These are phyloP conservation scores for Aspergillus candidus DNA, from an alignment of 2,329 filamentous ascomycete species.

Conservation along the genomic window DNA sequence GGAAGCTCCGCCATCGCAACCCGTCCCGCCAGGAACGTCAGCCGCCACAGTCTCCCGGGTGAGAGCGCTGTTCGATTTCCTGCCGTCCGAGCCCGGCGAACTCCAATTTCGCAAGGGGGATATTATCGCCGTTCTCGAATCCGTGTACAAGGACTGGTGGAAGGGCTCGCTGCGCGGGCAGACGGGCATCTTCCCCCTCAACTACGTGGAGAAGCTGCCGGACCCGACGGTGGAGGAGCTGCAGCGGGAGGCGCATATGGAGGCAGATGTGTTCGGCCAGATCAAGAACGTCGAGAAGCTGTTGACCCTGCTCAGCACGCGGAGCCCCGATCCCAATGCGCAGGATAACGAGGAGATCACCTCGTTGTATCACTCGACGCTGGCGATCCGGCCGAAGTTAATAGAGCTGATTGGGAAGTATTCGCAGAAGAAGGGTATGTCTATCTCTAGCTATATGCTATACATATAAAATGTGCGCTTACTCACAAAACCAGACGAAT, in stretches of 20 bases:
- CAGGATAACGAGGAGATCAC: constrained; percentile 98
- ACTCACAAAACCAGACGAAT: constrained; percentile 63
- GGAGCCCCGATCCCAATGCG: constrained; percentile 69
- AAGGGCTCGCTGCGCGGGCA: constrained; percentile 89
- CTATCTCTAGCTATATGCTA: not conserved
- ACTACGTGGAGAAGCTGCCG: constrained; percentile 95
- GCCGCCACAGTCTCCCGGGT: constrained; percentile 94
- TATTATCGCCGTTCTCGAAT: constrained; percentile 93
- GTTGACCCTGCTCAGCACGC: constrained; percentile 83
- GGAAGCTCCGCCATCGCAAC: constrained; percentile 45
- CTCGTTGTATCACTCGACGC: constrained; percentile 79
- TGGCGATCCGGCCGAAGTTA: constrained; percentile 90
- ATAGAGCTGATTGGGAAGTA: constrained; percentile 99
- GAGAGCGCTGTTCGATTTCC: constrained; percentile 88
- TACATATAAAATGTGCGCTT: not conserved
- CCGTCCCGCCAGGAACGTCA: constrained; percentile 75
- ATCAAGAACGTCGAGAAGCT: constrained; percentile 75
- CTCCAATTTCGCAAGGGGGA: constrained; percentile 95
- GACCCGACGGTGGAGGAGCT: constrained; percentile 93
- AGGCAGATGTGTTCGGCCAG: constrained; percentile 70
- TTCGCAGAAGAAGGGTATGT: constrained; percentile 90
- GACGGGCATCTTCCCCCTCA: constrained; percentile 95
- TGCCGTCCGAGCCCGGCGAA: constrained; percentile 87
- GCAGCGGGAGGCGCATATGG: constrained; percentile 93
- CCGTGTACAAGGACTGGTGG: constrained; percentile 99